Evolutionary conservation across 1,139 yeast genomes (phyloP).

Genomic region (Yamadazyma jaroonii): DNA sequence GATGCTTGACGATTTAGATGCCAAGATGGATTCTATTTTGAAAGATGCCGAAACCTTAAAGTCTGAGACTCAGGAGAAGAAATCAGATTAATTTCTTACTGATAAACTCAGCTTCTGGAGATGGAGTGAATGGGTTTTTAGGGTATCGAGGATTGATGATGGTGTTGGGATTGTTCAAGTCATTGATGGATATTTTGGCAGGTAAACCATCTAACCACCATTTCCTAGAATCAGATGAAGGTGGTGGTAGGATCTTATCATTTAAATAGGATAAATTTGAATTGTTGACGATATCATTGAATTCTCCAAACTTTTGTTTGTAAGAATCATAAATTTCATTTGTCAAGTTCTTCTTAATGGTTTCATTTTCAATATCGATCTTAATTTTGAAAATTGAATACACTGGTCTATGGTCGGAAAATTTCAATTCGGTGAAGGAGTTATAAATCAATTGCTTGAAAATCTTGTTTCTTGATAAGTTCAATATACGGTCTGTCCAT

Average conservation of each 20-base stretch:
- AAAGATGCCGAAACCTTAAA: conserved; percentile 33
- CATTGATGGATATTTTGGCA: conserved; percentile 60
- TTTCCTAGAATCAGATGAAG: conserved; percentile 74
- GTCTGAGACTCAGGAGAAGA: background rate
- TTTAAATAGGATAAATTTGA: conserved; percentile 29
- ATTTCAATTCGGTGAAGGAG: conserved; percentile 56
- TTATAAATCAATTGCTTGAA: conserved; percentile 67
- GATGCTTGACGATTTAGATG: conserved; percentile 43
- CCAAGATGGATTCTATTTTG: conserved; percentile 43
- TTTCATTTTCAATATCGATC: conserved; percentile 69
- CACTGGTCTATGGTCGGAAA: conserved; percentile 95
- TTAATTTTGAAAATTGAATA: conserved; percentile 70
- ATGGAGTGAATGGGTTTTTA: conserved; percentile 63
- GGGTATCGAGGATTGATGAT: conserved; percentile 67
- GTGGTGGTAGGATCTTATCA: conserved; percentile 65
- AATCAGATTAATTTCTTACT: conserved; percentile 2
- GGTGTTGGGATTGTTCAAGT: conserved; percentile 31
- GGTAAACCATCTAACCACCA: conserved; percentile 90
- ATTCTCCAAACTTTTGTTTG: conserved; percentile 42
- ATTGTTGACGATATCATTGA: conserved; percentile 34
- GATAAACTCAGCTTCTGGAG: conserved; percentile 36
- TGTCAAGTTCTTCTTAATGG: conserved; percentile 54
- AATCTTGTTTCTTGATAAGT: conserved; percentile 45
- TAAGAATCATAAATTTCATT: conserved; percentile 58
- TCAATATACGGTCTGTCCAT: conserved; percentile 86